Base-by-base conservation (phyloP, 139 green algal genomes). In the Micractinium conductrix region DNA sequence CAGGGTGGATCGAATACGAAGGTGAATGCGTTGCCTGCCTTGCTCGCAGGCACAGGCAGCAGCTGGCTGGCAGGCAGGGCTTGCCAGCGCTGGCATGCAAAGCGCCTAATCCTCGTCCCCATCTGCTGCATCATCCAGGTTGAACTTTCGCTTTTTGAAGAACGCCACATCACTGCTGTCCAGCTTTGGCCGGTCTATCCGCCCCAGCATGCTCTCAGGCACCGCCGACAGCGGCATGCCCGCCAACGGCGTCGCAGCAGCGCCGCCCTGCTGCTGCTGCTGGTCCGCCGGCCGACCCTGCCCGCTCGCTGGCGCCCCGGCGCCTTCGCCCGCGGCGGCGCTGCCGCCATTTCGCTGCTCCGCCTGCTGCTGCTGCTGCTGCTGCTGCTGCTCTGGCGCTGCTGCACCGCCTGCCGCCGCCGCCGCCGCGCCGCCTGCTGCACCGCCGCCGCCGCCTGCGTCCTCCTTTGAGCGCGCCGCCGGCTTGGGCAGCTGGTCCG, bases 401-500 rank as follows among this genome's bases (percentile, higher is more conserved):
- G 48, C 48, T 58, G 48, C 48, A n/a, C n/a, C 48, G 0, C 48
- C 37, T 19, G 33, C 48, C 43, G 48, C 28, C 35, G 5, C 4
- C 4, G 48, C 53, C 42, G 10, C 28, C 9, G 37, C 37, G 14
- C 16, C 37, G 19, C 38, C 81, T 37, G 53, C n/a, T 17, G 17
- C 35, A 4, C 30, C 55, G 53, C 38, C 30, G 1, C 71, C 71
- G 19, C 37, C 81, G 21, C 65, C 30, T 9, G 26, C 35, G 6
- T 22, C 48, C 6, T 35, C 60, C 0, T 4, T 12, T 12, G 30
- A 26, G 16, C 35, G 55, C 72, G 40, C 38, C 35, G 17, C 48
- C 55, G 86, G 86, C 78, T 81, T 90, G 6, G 94, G 93, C 80
- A 96, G 88, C 75, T 87, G 78, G 22, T 83, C 75, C 12, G 74